Percentiles rank a stretch among this genome's conserved stretches.
Evolutionary conservation across 129 eudicot species (phyloP).

Genomic region (Dittrichia graveolens): DNA sequence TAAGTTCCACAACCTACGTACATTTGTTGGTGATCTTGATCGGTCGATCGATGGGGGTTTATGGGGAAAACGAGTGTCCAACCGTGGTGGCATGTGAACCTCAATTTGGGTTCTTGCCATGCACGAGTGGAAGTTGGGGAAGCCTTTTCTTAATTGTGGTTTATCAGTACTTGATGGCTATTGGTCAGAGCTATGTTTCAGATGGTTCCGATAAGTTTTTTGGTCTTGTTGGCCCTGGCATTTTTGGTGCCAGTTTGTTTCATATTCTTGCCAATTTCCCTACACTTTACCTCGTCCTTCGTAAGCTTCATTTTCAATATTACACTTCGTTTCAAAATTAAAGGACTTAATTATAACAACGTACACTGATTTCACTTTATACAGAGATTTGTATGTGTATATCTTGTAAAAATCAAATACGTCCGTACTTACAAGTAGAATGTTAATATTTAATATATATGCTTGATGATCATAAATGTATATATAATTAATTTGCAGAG

Average conservation of each 20-base stretch:
- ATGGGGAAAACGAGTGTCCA: slow-evolving; percentile 5
- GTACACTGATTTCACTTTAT: too few relatives aligned
- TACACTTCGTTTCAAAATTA: neutral
- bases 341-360: too few relatives aligned
- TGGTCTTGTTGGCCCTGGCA: slow-evolving; percentile 54
- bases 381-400: too few relatives aligned
- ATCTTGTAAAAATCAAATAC: too few relatives aligned
- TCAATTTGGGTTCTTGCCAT: slow-evolving; percentile 66
- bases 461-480: too few relatives aligned
- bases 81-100: slow-evolving; percentile 51
- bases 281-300: slow-evolving; percentile 46
- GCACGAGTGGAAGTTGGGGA: slow-evolving; percentile 56
- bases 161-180: slow-evolving; percentile 50
- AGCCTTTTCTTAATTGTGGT: slow-evolving; percentile 50
- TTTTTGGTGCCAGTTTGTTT: slow-evolving; percentile 62
- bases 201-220: slow-evolving; percentile 55
- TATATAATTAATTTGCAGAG: slow-evolving; percentile 20
- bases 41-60: neutral
- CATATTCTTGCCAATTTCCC: slow-evolving; percentile 61
- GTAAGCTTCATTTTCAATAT: slow-evolving; percentile 30
- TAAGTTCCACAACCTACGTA: too few relatives aligned
- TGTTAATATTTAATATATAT: neutral
- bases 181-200: slow-evolving; percentile 47
- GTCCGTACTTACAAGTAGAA: neutral
- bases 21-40: neutral